Conservation (phyloP, 345 rosid species). For the Rhodamnia rubescens region DNA sequence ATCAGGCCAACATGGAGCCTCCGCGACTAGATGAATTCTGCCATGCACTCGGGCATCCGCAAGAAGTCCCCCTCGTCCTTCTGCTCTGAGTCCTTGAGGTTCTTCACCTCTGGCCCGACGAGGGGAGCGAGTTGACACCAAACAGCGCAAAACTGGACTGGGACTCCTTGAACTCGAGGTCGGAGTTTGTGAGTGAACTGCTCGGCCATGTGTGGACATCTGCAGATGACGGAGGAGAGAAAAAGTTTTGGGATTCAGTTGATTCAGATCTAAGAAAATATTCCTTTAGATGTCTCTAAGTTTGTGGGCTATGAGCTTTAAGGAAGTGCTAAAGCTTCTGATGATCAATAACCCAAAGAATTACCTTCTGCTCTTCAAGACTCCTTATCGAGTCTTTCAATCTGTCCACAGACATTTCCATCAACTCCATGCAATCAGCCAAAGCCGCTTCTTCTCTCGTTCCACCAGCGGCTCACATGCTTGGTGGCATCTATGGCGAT, state of each 20-base stretch:
- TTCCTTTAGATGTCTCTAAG: background rate
- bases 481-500: constrained; percentile 7
- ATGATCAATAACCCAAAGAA: background rate
- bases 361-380: constrained; percentile 15
- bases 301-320: background rate
- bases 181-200: constrained; percentile 13
- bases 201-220: no score
- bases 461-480: constrained; percentile 6
- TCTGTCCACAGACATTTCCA: constrained; percentile 47
- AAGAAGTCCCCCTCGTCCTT: constrained; percentile 70
- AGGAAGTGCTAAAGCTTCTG: background rate
- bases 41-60: constrained; percentile 71
- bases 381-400: constrained; percentile 34
- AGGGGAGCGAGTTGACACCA: constrained; percentile 84
- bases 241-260: constrained; percentile 1
- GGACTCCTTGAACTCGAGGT: constrained; percentile 59
- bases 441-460: constrained; percentile 28
- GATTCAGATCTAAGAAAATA: background rate
- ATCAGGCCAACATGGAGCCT: constrained; percentile 62
- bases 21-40: constrained; percentile 49
- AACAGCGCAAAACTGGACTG: constrained; percentile 60
- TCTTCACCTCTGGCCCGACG: constrained; percentile 32
- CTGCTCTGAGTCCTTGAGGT: constrained; percentile 43
- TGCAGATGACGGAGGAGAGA: no score
- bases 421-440: constrained; percentile 41